A percentile compares a stretch with the other conserved stretches of the same genome.
phyloP scores from a whole-genome alignment of 805 yeast genomes.

The Middelhovenomyces tepae region DNA sequence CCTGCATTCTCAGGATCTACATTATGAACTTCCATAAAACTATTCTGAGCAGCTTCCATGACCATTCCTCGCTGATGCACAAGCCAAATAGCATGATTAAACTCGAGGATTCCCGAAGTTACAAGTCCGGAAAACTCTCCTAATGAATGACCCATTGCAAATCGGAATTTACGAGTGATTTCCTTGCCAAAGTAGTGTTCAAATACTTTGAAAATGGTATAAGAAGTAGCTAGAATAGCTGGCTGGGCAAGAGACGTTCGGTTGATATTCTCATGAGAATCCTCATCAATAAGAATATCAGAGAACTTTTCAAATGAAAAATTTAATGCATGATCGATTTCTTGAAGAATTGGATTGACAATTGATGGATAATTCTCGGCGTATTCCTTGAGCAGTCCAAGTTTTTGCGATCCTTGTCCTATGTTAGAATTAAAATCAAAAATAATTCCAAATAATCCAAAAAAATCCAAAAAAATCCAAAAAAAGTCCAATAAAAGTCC shows the following conservation, averaged over 20 bases:
- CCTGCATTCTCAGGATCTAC: slow-evolving; percentile 27
- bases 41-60: slow-evolving; percentile 32
- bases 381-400: slow-evolving; percentile 22
- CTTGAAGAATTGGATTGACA: slow-evolving; percentile 21
- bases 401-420: slow-evolving; percentile 32
- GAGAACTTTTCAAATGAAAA: slow-evolving; percentile 15
- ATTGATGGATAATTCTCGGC: slow-evolving; percentile 17
- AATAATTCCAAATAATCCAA: too few relatives aligned
- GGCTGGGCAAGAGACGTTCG: slow-evolving; percentile 46
- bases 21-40: slow-evolving; percentile 18
- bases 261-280: slow-evolving; percentile 15
- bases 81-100: slow-evolving; percentile 32
- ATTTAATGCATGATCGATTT: slow-evolving; percentile 21
- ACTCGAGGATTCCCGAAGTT: slow-evolving; percentile 30
- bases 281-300: slow-evolving; percentile 10
- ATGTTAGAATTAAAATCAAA: slow-evolving; percentile 13
- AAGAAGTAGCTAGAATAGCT: slow-evolving; percentile 38
- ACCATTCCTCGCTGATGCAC: slow-evolving; percentile 38
- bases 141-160: slow-evolving; percentile 40
- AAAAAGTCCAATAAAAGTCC: too few relatives aligned
- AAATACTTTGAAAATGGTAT: slow-evolving; percentile 24
- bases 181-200: slow-evolving; percentile 15
- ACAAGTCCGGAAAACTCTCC: slow-evolving; percentile 42
- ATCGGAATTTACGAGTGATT: slow-evolving; percentile 14
- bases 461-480: too few relatives aligned